Evolutionary conservation across 2,329 filamentous ascomycete genomes (phyloP), one percentile per base, ranked within the genome.

Genomic region (Trematosphaeria pertusa): DNA sequence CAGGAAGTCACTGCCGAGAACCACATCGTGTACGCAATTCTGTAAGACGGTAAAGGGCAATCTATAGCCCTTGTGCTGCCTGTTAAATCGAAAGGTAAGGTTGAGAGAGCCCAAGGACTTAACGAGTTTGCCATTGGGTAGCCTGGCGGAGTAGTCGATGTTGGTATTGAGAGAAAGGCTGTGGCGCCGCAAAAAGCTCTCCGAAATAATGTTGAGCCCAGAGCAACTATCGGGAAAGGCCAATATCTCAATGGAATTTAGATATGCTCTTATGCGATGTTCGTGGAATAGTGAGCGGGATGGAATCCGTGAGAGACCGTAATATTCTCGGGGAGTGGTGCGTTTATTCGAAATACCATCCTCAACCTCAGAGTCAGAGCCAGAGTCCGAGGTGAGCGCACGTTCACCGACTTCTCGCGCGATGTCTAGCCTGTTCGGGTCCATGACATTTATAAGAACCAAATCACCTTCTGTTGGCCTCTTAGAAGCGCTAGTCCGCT

Each of bases 401-500:
- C 77, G 64, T 47, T 72, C 71, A 50, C 77, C 79, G 46, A 83
- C 86, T 59, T 71, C 62, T 55, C 70, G 73, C 48, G 84, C 84
- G 61, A 88, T 80, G 42, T 89, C 84, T 39, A 81, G 82, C 58
- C 77, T 76, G 62, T 83, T 82, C 64, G 83, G 82, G 59, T 75
- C 81, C 73, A 91, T 77, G 68, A 78, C 76, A 43, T 74, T 71
- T 55, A 91, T 78, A 69, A 91, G 76, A 56, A 88, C 83, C 53
- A 78, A 81, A 79, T 87, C 83, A 62, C 80, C 82, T 62, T 81
- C 80, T 57, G 73, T 81, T 33, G 79, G 74, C n/a, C n/a, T n/a
- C n/a, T n/a, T n/a, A n/a, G n/a, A n/a, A n/a, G n/a, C n/a, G n/a
- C n/a, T n/a, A n/a, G n/a, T n/a, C n/a, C n/a, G n/a, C n/a, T n/a